phyloP scores from a whole-genome alignment of 768 basidiomycete genomes.

The Lactifluus volemus region DNA sequence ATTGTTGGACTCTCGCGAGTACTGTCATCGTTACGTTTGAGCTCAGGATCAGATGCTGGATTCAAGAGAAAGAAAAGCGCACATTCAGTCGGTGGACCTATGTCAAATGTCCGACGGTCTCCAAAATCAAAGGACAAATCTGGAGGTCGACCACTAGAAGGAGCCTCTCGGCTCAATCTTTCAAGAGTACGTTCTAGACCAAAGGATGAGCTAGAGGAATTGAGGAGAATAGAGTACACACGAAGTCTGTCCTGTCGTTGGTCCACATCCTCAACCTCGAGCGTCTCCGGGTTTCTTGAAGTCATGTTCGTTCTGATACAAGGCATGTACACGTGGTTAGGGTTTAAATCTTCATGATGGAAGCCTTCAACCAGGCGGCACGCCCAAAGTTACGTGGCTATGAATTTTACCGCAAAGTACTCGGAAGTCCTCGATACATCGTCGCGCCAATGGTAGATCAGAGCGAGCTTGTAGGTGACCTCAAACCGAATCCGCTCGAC shows the following conservation, averaged over 20 bases:
- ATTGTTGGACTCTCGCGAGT: conserved; percentile 53
- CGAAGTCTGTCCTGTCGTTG: conserved; percentile 18
- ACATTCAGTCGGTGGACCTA: conserved; percentile 22
- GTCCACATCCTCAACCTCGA: conserved; percentile 14
- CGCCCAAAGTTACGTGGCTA: conserved; percentile 57
- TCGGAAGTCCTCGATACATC: conserved; percentile 81
- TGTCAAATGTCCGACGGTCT: conserved; percentile 18
- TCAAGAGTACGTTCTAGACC: conserved; percentile 18
- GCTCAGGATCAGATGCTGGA: background rate
- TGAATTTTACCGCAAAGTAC: conserved; percentile 69
- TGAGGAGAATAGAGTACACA: conserved; percentile 9
- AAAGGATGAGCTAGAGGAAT: background rate
- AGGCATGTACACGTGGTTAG: background rate
- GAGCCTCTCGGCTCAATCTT: conserved; percentile 11
- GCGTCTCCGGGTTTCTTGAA: background rate
- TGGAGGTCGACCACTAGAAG: background rate
- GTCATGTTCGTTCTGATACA: background rate
- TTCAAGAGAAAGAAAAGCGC: background rate
- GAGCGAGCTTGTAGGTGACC: conserved; percentile 73
- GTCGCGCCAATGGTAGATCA: conserved; percentile 99
- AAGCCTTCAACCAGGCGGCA: background rate
- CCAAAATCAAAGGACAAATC: conserved; percentile 21
- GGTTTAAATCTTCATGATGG: conserved; percentile 11
- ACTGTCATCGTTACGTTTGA: conserved; percentile 33
- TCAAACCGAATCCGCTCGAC: background rate